These are phyloP conservation scores for Pseudocercospora macadamiae DNA, from an alignment of 2,329 filamentous ascomycete species.

Conservation along the genomic window DNA sequence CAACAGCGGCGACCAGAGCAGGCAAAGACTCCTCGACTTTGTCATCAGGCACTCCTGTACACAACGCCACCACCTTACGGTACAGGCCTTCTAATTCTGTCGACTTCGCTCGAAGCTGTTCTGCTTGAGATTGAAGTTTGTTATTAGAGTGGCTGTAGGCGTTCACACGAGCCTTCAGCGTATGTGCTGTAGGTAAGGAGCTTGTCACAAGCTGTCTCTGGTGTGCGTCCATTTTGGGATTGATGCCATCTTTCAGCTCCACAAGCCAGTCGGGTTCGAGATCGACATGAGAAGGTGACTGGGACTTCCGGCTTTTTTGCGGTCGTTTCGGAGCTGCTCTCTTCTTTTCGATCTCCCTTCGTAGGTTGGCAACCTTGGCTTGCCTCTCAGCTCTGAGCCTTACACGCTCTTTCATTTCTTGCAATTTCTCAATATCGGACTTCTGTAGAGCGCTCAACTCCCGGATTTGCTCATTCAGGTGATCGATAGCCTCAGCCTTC, in stretches of 20 bases:
- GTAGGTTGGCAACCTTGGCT: constrained; percentile 80
- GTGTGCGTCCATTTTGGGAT: constrained; percentile 18
- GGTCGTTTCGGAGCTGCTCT: constrained; percentile 18
- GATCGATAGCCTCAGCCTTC: constrained; percentile 82
- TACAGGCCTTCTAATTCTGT: constrained; percentile 87
- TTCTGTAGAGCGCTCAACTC: constrained; percentile 77
- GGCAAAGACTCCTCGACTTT: constrained; percentile 81
- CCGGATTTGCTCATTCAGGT: constrained; percentile 77
- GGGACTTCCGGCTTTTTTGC: constrained; percentile 54
- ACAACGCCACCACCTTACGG: constrained; percentile 82
- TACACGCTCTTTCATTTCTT: constrained; percentile 68
- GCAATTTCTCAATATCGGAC: constrained; percentile 73
- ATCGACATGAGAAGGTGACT: constrained; percentile 25
- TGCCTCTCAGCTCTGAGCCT: constrained; percentile 66
- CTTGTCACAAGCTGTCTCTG: constrained; percentile 33
- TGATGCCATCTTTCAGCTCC: constrained; percentile 33
- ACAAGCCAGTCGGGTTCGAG: constrained; percentile 41
- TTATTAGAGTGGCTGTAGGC: constrained; percentile 76
- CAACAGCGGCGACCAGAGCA: constrained; percentile 80
- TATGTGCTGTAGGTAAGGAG: constrained; percentile 23
- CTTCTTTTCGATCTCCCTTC: constrained; percentile 58
- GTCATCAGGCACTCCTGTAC: constrained; percentile 75
- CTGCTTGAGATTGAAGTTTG: constrained; percentile 69
- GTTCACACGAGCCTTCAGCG: constrained; percentile 67
- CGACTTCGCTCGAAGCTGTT: constrained; percentile 74